phyloP scores from a whole-genome alignment of 139 green algal genomes.

The Nannochloris sp. region DNA sequence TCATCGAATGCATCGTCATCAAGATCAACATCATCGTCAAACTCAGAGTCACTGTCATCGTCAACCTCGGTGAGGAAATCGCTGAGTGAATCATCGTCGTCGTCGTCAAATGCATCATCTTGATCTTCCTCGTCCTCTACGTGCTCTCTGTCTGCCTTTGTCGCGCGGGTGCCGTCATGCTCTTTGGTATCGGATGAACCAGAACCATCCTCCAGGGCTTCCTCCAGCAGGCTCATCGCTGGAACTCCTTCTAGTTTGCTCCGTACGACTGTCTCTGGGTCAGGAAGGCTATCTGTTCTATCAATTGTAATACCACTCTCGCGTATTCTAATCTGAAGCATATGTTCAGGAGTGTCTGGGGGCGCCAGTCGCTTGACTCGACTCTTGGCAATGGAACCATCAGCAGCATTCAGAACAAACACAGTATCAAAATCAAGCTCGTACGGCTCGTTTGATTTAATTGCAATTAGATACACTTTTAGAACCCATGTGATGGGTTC shows the following conservation, averaged over 20 bases:
- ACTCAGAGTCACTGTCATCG: constrained; percentile 11
- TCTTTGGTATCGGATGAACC: too few species aligned
- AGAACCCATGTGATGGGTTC: background rate
- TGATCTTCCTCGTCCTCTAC: background rate
- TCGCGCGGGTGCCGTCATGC: background rate
- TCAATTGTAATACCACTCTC: constrained; percentile 16
- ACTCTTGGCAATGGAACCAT: constrained; percentile 1
- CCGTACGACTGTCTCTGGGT: constrained; percentile 13
- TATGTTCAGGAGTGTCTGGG: constrained; percentile 5
- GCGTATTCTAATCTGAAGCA: constrained; percentile 20
- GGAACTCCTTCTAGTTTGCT: background rate
- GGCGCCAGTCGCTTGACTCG: constrained; percentile 18
- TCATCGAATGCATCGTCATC: background rate
- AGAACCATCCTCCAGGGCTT: background rate
- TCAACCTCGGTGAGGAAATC: constrained; percentile 14
- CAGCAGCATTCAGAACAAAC: constrained; percentile 19
- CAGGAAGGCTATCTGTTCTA: constrained; percentile 4
- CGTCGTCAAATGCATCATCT: background rate
- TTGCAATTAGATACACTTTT: constrained; percentile 11
- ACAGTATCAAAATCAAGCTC: constrained; percentile 4
- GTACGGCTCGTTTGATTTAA: constrained; percentile 5
- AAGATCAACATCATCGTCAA: constrained; percentile 6
- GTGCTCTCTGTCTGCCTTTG: background rate
- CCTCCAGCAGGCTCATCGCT: constrained; percentile 9
- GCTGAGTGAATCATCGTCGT: constrained; percentile 3